These are phyloP conservation scores for Puccinia horiana DNA, from an alignment of 1,284 basidiomycete genomes.

Conservation along the genomic window DNA sequence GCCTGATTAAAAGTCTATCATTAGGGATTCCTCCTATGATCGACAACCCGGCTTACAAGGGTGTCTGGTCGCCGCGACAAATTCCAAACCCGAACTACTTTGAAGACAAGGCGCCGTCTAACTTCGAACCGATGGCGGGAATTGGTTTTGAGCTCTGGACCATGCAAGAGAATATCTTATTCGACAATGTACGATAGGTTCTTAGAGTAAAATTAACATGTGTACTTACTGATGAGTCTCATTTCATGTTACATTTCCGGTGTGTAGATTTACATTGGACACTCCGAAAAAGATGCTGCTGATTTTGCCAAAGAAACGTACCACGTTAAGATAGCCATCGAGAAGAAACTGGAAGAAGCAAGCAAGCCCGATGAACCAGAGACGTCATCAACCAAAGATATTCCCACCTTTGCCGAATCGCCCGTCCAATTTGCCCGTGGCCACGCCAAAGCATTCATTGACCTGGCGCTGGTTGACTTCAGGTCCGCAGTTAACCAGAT, in stretches of 20 bases:
- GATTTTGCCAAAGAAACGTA: slow-evolving; percentile 78
- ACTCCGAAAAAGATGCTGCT: slow-evolving; percentile 79
- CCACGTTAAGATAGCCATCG: slow-evolving; percentile 70
- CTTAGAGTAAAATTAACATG: neutral
- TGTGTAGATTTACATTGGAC: slow-evolving; percentile 79
- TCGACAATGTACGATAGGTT: slow-evolving; percentile 53
- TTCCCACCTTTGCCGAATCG: slow-evolving; percentile 61
- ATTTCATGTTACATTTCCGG: neutral
- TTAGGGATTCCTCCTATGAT: slow-evolving; percentile 71
- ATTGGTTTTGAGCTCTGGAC: slow-evolving; percentile 97
- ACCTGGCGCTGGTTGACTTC: slow-evolving; percentile 72
- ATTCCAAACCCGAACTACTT: slow-evolving; percentile 91
- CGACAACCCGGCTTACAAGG: slow-evolving; percentile 96
- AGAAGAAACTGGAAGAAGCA: slow-evolving; percentile 60
- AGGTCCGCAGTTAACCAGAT: slow-evolving; percentile 73
- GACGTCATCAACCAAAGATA: slow-evolving; percentile 63
- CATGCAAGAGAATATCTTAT: slow-evolving; percentile 96
- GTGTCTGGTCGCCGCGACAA: slow-evolving; percentile 86
- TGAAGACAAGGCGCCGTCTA: slow-evolving; percentile 81
- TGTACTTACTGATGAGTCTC: neutral
- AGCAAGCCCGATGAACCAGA: slow-evolving; percentile 61
- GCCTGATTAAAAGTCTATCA: neutral
- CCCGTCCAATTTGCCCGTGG: slow-evolving; percentile 76
- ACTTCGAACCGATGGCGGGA: slow-evolving; percentile 68
- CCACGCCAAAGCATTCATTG: slow-evolving; percentile 73